Conservation (phyloP, 495 filamentous ascomycete species). For the Beverwykella pulmonaria region DNA sequence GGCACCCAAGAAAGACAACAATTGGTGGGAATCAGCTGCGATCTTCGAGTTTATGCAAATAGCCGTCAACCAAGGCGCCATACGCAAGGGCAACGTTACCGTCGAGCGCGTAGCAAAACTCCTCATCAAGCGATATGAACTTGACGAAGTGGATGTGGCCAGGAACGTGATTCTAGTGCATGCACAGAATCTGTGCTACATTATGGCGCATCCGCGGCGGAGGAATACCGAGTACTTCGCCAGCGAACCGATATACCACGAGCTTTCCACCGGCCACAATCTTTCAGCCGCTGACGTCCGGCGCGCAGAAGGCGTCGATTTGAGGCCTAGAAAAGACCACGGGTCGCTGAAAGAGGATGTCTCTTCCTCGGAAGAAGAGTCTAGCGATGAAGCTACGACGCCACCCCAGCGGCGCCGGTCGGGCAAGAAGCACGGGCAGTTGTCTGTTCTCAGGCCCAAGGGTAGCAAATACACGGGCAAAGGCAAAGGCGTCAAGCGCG, state of each 20-base stretch:
- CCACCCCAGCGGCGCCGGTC: constrained; percentile 7
- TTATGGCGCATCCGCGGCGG: constrained; percentile 34
- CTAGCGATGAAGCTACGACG: background rate
- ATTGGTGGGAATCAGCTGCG: constrained; percentile 38
- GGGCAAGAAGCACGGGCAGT: constrained; percentile 17
- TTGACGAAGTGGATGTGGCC: constrained; percentile 26
- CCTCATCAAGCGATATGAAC: constrained; percentile 30
- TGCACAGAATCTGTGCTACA: constrained; percentile 34
- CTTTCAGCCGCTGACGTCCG: constrained; percentile 28
- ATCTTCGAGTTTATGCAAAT: constrained; percentile 40
- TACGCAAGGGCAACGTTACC: constrained; percentile 25
- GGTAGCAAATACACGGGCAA: constrained; percentile 54
- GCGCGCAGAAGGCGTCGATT: constrained; percentile 15
- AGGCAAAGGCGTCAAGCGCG: constrained; percentile 40
- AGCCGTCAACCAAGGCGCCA: constrained; percentile 21
- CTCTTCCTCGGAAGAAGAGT: constrained; percentile 6
- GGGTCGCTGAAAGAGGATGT: constrained; percentile 12
- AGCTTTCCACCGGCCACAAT: constrained; percentile 18
- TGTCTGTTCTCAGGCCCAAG: constrained; percentile 57
- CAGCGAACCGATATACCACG: constrained; percentile 27
- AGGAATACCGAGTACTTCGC: constrained; percentile 12
- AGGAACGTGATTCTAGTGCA: constrained; percentile 31
- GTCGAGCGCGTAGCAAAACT: constrained; percentile 20
- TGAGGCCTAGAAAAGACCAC: constrained; percentile 26
- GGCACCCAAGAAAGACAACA: constrained; percentile 35